Evolutionary conservation across 371 early-diverging fungal species (phyloP).

Genomic region (Rhizopus microsporus): DNA sequence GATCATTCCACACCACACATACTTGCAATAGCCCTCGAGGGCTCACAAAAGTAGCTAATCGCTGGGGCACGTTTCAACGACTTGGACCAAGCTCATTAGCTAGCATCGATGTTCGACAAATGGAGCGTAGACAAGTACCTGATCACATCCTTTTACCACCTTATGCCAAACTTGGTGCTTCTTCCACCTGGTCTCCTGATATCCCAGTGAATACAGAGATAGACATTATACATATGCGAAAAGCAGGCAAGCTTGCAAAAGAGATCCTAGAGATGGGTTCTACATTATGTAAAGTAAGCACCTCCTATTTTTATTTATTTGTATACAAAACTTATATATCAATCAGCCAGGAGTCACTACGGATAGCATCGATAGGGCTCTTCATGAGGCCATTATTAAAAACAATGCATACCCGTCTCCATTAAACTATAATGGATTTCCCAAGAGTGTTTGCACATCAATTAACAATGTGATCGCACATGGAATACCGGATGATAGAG

Average conservation of each 20-base stretch:
- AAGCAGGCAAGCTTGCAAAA: constrained; percentile 69
- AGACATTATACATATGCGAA: constrained; percentile 60
- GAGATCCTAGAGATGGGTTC: constrained; percentile 50
- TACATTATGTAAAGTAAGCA: constrained; percentile 40
- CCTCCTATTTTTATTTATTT: not conserved
- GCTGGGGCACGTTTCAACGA: constrained; percentile 39
- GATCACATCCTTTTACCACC: constrained; percentile 67
- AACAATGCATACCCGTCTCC: constrained; percentile 86
- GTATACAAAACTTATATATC: not conserved
- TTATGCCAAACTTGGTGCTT: constrained; percentile 70
- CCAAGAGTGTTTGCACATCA: constrained; percentile 81
- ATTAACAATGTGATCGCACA: constrained; percentile 91
- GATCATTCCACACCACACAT: not conserved
- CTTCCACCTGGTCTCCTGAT: constrained; percentile 56
- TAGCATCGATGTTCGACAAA: constrained; percentile 26
- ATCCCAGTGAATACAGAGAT: constrained; percentile 51
- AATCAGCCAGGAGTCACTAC: constrained; percentile 72
- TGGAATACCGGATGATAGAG: constrained; percentile 86
- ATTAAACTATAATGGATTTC: constrained; percentile 82
- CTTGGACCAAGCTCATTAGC: constrained; percentile 36
- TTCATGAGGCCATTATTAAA: constrained; percentile 72
- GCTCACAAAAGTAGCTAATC: not conserved
- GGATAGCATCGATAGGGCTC: constrained; percentile 67
- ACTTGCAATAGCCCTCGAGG: not conserved
- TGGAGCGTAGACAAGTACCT: constrained; percentile 66